Evolutionary conservation across 106 monocot species (phyloP).

Genomic region (Dendrobium nobile): DNA sequence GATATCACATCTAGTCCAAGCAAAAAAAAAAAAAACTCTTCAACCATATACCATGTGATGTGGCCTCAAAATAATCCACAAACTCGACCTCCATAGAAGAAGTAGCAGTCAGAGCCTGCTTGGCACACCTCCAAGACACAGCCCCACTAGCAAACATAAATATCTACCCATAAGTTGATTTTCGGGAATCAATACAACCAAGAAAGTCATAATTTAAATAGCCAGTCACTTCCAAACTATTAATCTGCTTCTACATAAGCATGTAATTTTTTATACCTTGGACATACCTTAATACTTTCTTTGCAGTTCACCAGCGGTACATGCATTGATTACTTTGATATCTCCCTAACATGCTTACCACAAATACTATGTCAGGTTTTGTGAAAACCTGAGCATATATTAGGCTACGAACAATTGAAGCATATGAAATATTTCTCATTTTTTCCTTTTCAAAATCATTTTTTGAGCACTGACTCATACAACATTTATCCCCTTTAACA

Average conservation of each 20-base stretch:
- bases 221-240: too few species aligned
- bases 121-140: slow-evolving; percentile 6
- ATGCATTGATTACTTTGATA: too few species aligned
- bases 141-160: neutral
- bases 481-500: slow-evolving; percentile 9
- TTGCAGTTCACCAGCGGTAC: too few species aligned
- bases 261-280: too few species aligned
- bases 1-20: too few species aligned
- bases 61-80: neutral
- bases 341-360: neutral
- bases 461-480: neutral
- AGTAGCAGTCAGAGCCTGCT: neutral
- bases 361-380: neutral
- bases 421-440: slow-evolving; percentile 1
- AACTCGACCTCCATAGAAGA: neutral
- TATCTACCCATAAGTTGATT: neutral
- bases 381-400: slow-evolving; percentile 10
- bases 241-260: too few species aligned
- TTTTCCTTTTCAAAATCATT: too few species aligned
- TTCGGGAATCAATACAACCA: too few species aligned
- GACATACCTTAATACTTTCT: too few species aligned
- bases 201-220: too few species aligned
- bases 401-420: neutral
- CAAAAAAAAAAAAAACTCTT: too few species aligned
- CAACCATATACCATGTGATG: too few species aligned